Percentiles rank a stretch among this genome's conserved stretches.
Evolutionary conservation across 768 basidiomycete genomes (phyloP).

Genomic region (Pilatotrama ljubarskyi): DNA sequence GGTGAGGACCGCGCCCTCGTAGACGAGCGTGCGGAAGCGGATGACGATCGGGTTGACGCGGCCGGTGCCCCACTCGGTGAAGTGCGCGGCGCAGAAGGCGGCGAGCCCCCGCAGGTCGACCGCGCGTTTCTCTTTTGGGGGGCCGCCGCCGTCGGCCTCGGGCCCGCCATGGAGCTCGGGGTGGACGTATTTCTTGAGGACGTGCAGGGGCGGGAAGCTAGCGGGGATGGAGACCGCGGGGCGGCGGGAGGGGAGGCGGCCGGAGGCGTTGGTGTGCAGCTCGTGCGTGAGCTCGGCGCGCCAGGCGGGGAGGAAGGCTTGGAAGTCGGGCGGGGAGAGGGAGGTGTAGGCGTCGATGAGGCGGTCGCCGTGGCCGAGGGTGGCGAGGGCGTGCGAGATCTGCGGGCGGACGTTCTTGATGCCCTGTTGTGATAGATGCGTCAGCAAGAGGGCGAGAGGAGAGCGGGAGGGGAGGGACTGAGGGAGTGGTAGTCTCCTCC

Average conservation of each 20-base stretch:
- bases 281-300: constrained; percentile 27
- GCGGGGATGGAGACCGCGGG: constrained; percentile 19
- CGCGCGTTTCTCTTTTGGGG: constrained; percentile 25
- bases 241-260: constrained; percentile 19
- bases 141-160: constrained; percentile 18
- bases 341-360: constrained; percentile 24
- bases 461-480: neutral
- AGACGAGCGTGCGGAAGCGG: constrained; percentile 26
- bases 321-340: constrained; percentile 14
- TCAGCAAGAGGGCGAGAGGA: neutral
- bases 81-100: constrained; percentile 29
- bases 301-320: constrained; percentile 28
- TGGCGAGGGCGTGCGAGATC: constrained; percentile 29
- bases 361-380: constrained; percentile 30
- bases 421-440: constrained; percentile 13
- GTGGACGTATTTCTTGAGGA: constrained; percentile 27
- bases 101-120: constrained; percentile 26
- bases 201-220: constrained; percentile 24
- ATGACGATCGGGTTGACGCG: constrained; percentile 17
- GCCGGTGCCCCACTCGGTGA: constrained; percentile 30
- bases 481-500: constrained; percentile 40
- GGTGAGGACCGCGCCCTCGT: constrained; percentile 25
- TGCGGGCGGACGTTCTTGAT: constrained; percentile 22
- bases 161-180: constrained; percentile 15
- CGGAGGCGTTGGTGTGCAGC: constrained; percentile 28